Percentiles rank a stretch among this genome's conserved stretches.
phyloP scores from a whole-genome alignment of 306 rosid genomes.

The Vigna nakashimae region DNA sequence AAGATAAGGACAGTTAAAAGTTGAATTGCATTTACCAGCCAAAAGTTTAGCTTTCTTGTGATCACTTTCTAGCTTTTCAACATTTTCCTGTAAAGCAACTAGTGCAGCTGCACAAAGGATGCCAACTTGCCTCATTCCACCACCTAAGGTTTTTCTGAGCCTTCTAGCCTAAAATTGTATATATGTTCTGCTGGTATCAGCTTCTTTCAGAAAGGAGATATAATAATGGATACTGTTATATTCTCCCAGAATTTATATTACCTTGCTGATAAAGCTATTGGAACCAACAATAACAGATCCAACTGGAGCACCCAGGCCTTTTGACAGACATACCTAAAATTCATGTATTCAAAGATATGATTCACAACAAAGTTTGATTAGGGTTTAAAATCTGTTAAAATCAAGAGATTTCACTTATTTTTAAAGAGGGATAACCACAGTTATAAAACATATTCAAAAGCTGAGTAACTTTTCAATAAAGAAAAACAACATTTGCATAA shows the following conservation, averaged over 20 bases:
- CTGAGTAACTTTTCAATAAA: too few relatives aligned
- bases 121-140: constrained; percentile 95
- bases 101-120: constrained; percentile 90
- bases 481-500: too few relatives aligned
- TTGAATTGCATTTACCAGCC: constrained; percentile 58
- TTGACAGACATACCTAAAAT: constrained; percentile 82
- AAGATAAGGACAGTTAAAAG: not conserved
- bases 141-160: constrained; percentile 88
- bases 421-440: too few relatives aligned
- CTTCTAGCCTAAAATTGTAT: constrained; percentile 68
- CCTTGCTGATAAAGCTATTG: constrained; percentile 77
- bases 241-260: constrained; percentile 2
- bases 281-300: constrained; percentile 92
- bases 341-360: constrained; percentile 34
- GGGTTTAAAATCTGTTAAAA: too few relatives aligned
- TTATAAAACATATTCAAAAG: too few relatives aligned
- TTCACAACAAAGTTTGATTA: not conserved
- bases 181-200: not conserved
- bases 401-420: too few relatives aligned
- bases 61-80: constrained; percentile 71
- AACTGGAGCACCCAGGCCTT: constrained; percentile 96
- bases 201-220: constrained; percentile 7
- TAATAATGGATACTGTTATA: not conserved
- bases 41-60: constrained; percentile 75
- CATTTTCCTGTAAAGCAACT: constrained; percentile 76